Evolutionary conservation across 208 protist genomes (phyloP).

Genomic region (Leishmania guyanensis): DNA sequence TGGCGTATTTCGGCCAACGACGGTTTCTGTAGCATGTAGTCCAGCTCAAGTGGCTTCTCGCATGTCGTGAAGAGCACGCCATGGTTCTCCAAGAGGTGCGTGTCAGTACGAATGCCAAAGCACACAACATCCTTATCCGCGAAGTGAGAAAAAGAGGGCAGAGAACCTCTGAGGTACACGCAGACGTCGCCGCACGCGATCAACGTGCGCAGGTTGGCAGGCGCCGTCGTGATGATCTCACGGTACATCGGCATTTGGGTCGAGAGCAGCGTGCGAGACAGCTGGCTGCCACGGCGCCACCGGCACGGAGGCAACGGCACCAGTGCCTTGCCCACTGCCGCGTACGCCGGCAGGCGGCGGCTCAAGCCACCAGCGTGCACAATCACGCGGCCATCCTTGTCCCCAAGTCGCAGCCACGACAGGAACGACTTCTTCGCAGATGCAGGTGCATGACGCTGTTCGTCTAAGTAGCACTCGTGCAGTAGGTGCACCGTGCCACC

Average conservation of each 20-base stretch:
- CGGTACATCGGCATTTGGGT: slow-evolving; percentile 37
- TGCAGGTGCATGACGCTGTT: slow-evolving; percentile 6
- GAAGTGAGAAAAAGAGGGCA: slow-evolving; percentile 18
- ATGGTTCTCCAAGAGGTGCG: slow-evolving; percentile 27
- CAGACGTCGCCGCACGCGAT: slow-evolving; percentile 50
- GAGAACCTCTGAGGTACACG: slow-evolving; percentile 11
- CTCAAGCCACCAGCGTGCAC: slow-evolving; percentile 58
- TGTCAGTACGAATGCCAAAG: slow-evolving; percentile 34
- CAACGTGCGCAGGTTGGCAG: slow-evolving; percentile 38
- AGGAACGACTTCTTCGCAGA: slow-evolving; percentile 13
- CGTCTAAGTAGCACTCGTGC: slow-evolving; percentile 30
- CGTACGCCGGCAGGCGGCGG: slow-evolving; percentile 56
- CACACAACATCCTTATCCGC: slow-evolving; percentile 54
- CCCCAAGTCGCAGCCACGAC: slow-evolving; percentile 29
- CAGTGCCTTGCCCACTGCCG: slow-evolving; percentile 46
- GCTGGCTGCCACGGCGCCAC: slow-evolving; percentile 31
- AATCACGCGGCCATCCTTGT: slow-evolving; percentile 37
- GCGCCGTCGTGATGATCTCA: slow-evolving; percentile 22
- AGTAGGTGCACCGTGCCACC: slow-evolving; percentile 52
- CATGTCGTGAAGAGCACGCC: slow-evolving; percentile 50
- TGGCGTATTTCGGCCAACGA: slow-evolving; percentile 29
- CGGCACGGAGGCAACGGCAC: slow-evolving; percentile 44
- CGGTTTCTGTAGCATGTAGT: slow-evolving; percentile 67
- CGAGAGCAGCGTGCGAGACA: slow-evolving; percentile 45
- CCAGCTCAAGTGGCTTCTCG: slow-evolving; percentile 24